phyloP scores from a whole-genome alignment of 371 early-diverging fungal species.

The Actinomucor elegans region DNA sequence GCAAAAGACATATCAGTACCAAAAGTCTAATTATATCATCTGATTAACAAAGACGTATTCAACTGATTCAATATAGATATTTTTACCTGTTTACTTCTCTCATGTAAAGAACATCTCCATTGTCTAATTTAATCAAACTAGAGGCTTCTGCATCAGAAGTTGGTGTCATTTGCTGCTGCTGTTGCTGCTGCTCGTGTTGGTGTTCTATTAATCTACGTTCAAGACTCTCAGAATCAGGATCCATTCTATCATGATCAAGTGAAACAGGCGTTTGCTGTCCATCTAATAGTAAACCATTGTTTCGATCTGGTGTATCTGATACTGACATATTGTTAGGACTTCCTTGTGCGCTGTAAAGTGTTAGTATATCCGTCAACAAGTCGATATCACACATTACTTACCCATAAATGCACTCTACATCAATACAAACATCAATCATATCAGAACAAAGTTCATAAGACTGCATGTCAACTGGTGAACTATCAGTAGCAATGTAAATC shows the following conservation, averaged over 20 bases:
- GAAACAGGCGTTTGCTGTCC: conserved; percentile 18
- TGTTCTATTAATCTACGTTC: conserved; percentile 17
- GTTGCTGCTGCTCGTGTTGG: conserved; percentile 12
- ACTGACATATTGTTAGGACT: conserved; percentile 32
- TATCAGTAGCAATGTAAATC: conserved; percentile 94
- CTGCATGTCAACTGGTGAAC: conserved; percentile 92
- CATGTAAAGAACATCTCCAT: conserved; percentile 82
- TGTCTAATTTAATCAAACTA: conserved; percentile 74
- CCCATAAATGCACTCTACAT: conserved; percentile 82
- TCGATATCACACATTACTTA: conserved; percentile 22
- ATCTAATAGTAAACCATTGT: background rate
- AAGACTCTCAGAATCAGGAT: conserved; percentile 7
- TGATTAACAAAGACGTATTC: too few relatives aligned
- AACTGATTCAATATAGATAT: background rate
- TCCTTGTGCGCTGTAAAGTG: conserved; percentile 24
- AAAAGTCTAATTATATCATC: conserved; percentile 67
- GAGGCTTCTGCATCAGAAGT: conserved; percentile 42
- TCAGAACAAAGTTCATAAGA: conserved; percentile 91
- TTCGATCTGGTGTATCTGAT: conserved; percentile 11
- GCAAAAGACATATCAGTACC: conserved; percentile 78
- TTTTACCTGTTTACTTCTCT: conserved; percentile 74
- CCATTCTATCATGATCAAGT: conserved; percentile 3
- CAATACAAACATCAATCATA: conserved; percentile 93
- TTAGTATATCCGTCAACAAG: background rate
- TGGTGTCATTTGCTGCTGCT: background rate